Evolutionary conservation across 768 basidiomycete genomes (phyloP).

Genomic region (Termitomyces bulborhizus): DNA sequence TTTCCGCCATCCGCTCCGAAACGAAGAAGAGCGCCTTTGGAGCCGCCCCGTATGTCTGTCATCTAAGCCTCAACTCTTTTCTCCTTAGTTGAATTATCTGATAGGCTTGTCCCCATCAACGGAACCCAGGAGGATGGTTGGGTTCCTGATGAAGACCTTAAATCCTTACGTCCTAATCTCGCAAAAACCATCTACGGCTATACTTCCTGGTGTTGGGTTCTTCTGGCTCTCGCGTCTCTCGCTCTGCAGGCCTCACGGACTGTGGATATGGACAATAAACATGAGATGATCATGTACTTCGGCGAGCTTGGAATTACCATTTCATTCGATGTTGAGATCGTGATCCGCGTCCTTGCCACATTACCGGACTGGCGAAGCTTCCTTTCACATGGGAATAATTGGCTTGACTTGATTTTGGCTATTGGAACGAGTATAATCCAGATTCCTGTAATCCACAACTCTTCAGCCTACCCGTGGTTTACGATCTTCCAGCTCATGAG

Average conservation of each 20-base stretch:
- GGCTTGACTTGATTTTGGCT: constrained; percentile 72
- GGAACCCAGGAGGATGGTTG: constrained; percentile 65
- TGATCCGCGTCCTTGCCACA: constrained; percentile 61
- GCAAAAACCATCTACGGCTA: constrained; percentile 51
- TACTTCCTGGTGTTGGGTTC: constrained; percentile 69
- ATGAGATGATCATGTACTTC: constrained; percentile 46
- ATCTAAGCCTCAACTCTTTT: background rate
- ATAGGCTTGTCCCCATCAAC: constrained; percentile 28
- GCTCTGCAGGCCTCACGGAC: constrained; percentile 66
- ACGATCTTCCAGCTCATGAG: constrained; percentile 80
- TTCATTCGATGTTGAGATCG: constrained; percentile 85
- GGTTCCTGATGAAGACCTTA: constrained; percentile 41
- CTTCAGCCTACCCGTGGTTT: constrained; percentile 77
- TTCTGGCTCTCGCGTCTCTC: constrained; percentile 66
- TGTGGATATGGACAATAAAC: constrained; percentile 39
- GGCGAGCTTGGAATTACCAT: constrained; percentile 75
- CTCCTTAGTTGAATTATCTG: background rate
- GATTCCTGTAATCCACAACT: constrained; percentile 67
- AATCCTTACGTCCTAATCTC: constrained; percentile 34
- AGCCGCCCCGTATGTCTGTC: constrained; percentile 55
- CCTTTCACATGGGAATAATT: constrained; percentile 59
- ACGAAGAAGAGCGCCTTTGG: constrained; percentile 93
- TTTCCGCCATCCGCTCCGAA: constrained; percentile 78
- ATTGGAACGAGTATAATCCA: constrained; percentile 75
- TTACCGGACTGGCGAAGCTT: constrained; percentile 83